phyloP scores from a whole-genome alignment of 1,284 basidiomycete species.

The Puccinia brachypodii region DNA sequence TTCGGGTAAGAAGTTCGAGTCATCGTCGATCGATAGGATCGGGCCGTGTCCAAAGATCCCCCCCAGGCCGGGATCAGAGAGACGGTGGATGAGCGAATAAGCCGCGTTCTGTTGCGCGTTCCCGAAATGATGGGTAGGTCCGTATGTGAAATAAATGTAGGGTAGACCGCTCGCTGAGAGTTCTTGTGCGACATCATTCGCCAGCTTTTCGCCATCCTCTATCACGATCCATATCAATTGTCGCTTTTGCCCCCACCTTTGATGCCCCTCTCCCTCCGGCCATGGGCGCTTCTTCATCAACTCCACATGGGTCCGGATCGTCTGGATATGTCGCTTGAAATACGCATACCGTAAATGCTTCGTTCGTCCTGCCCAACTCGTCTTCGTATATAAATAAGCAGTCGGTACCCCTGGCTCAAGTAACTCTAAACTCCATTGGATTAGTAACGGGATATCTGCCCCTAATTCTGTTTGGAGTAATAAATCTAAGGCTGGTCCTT shows the following conservation, averaged over 20 bases:
- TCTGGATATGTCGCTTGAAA: constrained; percentile 45
- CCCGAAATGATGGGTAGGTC: constrained; percentile 46
- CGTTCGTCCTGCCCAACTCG: constrained; percentile 39
- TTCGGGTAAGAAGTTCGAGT: constrained; percentile 48
- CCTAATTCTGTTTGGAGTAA: constrained; percentile 12
- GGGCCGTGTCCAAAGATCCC: constrained; percentile 48
- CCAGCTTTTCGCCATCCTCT: constrained; percentile 41
- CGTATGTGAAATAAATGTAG: constrained; percentile 46
- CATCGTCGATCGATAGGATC: constrained; percentile 48
- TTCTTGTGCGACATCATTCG: constrained; percentile 39
- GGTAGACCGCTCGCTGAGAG: constrained; percentile 7
- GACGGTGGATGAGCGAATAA: constrained; percentile 47
- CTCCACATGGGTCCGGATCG: constrained; percentile 36
- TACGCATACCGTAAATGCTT: constrained; percentile 42
- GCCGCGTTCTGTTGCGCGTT: constrained; percentile 50
- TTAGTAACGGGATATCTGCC: neutral
- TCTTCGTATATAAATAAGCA: constrained; percentile 44
- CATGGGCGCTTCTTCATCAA: constrained; percentile 18
- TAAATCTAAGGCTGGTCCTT: constrained; percentile 40
- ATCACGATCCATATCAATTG: constrained; percentile 45
- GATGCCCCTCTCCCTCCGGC: constrained; percentile 8
- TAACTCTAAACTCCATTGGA: constrained; percentile 33
- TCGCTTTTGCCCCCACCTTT: neutral
- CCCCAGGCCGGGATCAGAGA: neutral
- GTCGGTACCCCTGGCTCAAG: constrained; percentile 12